phyloP scores from a whole-genome alignment of 257 asterid genomes.

The Datura wrightii region DNA sequence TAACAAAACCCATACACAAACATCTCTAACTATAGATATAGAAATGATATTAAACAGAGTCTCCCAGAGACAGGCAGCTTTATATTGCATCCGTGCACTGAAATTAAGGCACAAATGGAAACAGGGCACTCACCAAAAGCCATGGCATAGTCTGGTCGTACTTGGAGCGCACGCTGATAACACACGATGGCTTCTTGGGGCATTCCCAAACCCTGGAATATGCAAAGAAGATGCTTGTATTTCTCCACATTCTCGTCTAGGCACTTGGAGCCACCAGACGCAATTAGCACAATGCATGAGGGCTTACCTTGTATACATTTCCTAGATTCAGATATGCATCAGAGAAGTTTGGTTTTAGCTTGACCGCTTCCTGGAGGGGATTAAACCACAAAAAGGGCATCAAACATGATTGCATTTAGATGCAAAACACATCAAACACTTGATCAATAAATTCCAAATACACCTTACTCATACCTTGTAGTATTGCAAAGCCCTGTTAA shows the following conservation, averaged over 20 bases:
- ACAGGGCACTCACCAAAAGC: constrained; percentile 74
- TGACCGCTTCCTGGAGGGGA: constrained; percentile 86
- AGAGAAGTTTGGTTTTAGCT: constrained; percentile 89
- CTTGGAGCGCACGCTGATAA: constrained; percentile 91
- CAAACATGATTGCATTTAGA: constrained; percentile 10
- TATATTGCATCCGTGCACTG: neutral
- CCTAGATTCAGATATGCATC: constrained; percentile 96
- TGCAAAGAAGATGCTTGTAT: constrained; percentile 59
- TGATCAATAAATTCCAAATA: constrained; percentile 5
- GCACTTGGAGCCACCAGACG: constrained; percentile 57
- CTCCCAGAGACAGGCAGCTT: neutral
- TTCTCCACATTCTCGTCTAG: constrained; percentile 57
- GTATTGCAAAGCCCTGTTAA: constrained; percentile 89
- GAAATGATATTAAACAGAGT: neutral
- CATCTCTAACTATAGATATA: constrained; percentile 18
- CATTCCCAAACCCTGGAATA: constrained; percentile 95
- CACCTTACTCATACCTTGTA: constrained; percentile 65
- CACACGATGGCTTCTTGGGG: constrained; percentile 91
- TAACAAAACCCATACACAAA: neutral
- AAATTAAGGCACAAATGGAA: neutral
- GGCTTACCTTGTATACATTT: constrained; percentile 94
- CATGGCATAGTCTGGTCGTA: constrained; percentile 92
- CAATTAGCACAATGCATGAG: constrained; percentile 52
- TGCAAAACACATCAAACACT: constrained; percentile 33
- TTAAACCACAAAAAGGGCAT: neutral